Evolutionary conservation across 1,139 yeast species (phyloP).

Genomic region (Geotrichum fermentans): DNA sequence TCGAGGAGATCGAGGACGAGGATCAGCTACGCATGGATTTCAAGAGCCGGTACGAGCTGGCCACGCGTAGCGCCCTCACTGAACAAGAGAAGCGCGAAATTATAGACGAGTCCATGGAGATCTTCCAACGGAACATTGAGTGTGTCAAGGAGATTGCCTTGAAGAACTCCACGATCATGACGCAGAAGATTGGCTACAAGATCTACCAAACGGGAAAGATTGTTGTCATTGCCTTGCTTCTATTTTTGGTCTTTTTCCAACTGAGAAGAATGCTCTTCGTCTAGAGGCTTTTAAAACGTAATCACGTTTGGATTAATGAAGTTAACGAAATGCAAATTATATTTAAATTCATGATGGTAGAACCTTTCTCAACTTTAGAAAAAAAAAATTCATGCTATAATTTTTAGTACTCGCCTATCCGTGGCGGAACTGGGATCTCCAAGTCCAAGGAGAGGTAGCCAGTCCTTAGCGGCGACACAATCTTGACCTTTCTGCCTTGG

Average conservation of each 20-base stretch:
- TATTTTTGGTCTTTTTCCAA: conserved; percentile 19
- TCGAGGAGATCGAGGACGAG: conserved; percentile 55
- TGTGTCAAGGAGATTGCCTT: conserved; percentile 63
- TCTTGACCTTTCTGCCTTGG: conserved; percentile 34
- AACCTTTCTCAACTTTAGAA: too few relatives aligned
- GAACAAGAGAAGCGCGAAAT: conserved; percentile 68
- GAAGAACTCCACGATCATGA: conserved; percentile 52
- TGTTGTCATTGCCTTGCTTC: conserved; percentile 33
- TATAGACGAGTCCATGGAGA: conserved; percentile 61
- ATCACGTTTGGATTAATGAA: not conserved
- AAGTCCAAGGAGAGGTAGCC: conserved; percentile 52
- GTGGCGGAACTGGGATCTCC: conserved; percentile 19
- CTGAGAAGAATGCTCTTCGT: conserved; percentile 13
- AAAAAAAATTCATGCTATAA: too few relatives aligned
- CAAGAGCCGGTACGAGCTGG: conserved; percentile 72
- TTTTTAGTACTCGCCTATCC: conserved; percentile 7
- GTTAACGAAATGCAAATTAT: conserved; percentile 3
- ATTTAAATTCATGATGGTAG: too few relatives aligned
- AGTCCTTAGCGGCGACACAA: conserved; percentile 52
- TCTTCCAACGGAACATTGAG: conserved; percentile 57
- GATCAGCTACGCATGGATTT: conserved; percentile 58
- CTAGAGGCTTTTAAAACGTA: not conserved
- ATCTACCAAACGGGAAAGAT: conserved; percentile 49
- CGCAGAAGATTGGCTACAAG: conserved; percentile 54
- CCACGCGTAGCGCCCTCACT: conserved; percentile 61